Evolutionary conservation across 352 stramenopile genomes (phyloP).

Genomic region (Phytopythium delawarense): DNA sequence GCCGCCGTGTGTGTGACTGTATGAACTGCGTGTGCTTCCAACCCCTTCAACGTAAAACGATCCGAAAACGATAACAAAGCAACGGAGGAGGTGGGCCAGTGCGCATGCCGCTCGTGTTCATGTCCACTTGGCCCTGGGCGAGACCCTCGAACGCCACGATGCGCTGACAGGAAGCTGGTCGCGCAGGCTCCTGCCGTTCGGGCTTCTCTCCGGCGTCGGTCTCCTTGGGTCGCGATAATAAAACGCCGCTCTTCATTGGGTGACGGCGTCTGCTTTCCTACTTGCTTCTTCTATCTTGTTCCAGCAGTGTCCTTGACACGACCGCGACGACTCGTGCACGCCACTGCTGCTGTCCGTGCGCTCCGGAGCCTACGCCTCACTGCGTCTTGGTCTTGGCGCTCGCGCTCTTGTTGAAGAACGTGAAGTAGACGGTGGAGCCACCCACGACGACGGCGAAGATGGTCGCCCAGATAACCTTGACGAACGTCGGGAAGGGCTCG

Average conservation of each 20-base stretch:
- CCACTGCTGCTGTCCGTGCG: not conserved
- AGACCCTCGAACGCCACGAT: not conserved
- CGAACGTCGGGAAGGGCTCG: slow-evolving; percentile 70
- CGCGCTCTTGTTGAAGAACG: slow-evolving; percentile 50
- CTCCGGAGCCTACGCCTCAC: slow-evolving; percentile 2
- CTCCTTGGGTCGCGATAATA: not conserved
- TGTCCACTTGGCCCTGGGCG: not conserved
- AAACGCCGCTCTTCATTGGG: not conserved
- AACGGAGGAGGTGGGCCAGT: not conserved
- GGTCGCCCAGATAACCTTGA: slow-evolving; percentile 79
- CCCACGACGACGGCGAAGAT: slow-evolving; percentile 72
- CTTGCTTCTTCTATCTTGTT: not conserved
- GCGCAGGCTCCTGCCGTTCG: not conserved
- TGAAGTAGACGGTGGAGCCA: slow-evolving; percentile 84
- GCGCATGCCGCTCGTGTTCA: not conserved
- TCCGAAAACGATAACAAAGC: not conserved
- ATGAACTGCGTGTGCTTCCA: not conserved
- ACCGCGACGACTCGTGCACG: not conserved
- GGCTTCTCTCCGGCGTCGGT: not conserved
- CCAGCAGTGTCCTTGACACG: not conserved
- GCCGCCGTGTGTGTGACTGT: not conserved
- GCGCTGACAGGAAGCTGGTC: too few relatives aligned
- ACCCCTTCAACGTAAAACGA: not conserved
- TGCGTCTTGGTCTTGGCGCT: slow-evolving; percentile 18
- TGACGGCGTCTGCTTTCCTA: not conserved